Conservation (phyloP, 805 yeast genomes). For the Teunomyces tritomae region DNA sequence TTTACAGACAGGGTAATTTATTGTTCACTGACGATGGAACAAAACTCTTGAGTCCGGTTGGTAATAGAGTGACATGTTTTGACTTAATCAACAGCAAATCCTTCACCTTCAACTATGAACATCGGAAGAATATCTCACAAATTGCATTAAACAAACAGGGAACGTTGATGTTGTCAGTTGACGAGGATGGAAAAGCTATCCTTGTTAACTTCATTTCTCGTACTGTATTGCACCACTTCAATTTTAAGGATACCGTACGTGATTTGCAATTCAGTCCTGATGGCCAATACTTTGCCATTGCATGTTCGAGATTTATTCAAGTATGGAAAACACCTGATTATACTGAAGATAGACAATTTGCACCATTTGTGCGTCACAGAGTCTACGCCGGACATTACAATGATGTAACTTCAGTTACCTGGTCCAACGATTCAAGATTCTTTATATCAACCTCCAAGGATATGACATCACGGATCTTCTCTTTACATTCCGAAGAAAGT, state of each 20-base stretch:
- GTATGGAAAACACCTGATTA: constrained; percentile 89
- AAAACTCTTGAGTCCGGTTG: constrained; percentile 83
- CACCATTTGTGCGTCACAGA: constrained; percentile 90
- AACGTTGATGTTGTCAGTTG: constrained; percentile 77
- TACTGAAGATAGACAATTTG: constrained; percentile 85
- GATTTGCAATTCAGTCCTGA: constrained; percentile 85
- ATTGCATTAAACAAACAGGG: constrained; percentile 83
- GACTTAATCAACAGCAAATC: constrained; percentile 82
- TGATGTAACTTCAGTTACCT: constrained; percentile 71
- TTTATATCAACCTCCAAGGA: constrained; percentile 85
- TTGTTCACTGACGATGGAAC: constrained; percentile 85
- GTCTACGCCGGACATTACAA: constrained; percentile 91
- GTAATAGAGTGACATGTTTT: constrained; percentile 86
- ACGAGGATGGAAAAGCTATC: constrained; percentile 90
- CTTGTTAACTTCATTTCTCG: constrained; percentile 80
- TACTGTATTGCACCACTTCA: constrained; percentile 89
- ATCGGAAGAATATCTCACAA: constrained; percentile 75
- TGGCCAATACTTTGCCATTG: constrained; percentile 84
- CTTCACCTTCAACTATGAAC: constrained; percentile 89
- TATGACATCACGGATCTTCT: constrained; percentile 81
- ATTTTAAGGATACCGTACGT: constrained; percentile 75
- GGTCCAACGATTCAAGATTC: constrained; percentile 92
- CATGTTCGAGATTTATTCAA: constrained; percentile 77
- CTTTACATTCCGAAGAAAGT: constrained; percentile 64
- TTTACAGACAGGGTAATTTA: constrained; percentile 89